Conservation (phyloP, 352 stramenopile species). For the Lagenidium giganteum region DNA sequence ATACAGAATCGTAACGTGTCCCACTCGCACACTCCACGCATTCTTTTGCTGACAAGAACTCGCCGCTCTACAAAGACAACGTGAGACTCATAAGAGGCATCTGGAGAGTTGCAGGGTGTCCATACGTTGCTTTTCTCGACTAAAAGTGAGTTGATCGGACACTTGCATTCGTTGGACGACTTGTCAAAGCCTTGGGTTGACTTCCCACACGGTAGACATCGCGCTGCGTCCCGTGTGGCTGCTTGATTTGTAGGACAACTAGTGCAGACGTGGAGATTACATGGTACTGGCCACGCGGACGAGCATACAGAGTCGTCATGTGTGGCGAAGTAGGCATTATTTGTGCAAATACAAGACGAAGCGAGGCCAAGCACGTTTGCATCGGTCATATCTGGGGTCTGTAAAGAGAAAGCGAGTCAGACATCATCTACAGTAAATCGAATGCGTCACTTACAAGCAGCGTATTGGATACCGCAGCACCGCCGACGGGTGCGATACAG, state of each 20-base stretch:
- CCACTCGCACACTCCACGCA: constrained; percentile 48
- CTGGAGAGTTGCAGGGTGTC: neutral
- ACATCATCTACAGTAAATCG: constrained; percentile 4
- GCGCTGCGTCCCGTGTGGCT: constrained; percentile 30
- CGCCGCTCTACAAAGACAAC: constrained; percentile 31
- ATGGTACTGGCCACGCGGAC: constrained; percentile 60
- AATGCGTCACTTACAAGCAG: constrained; percentile 23
- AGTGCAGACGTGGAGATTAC: constrained; percentile 36
- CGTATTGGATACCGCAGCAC: constrained; percentile 20
- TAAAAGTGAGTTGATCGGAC: constrained; percentile 34
- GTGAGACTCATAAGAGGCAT: neutral
- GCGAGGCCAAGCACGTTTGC: constrained; percentile 18
- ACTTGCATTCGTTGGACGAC: constrained; percentile 40
- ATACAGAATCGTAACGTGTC: constrained; percentile 23
- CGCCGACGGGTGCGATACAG: constrained; percentile 31
- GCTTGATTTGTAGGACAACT: constrained; percentile 30
- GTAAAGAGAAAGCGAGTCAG: neutral
- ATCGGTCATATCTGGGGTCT: constrained; percentile 29
- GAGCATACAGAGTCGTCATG: constrained; percentile 32
- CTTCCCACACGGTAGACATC: constrained; percentile 54
- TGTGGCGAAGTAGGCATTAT: constrained; percentile 7
- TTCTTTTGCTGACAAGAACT: constrained; percentile 47
- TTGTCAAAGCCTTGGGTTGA: constrained; percentile 43
- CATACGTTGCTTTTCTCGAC: constrained; percentile 43
- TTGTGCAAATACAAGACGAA: constrained; percentile 42